These are phyloP conservation scores for Polygonum aviculare DNA, from an alignment of 148 eudicot species.

Conservation along the genomic window DNA sequence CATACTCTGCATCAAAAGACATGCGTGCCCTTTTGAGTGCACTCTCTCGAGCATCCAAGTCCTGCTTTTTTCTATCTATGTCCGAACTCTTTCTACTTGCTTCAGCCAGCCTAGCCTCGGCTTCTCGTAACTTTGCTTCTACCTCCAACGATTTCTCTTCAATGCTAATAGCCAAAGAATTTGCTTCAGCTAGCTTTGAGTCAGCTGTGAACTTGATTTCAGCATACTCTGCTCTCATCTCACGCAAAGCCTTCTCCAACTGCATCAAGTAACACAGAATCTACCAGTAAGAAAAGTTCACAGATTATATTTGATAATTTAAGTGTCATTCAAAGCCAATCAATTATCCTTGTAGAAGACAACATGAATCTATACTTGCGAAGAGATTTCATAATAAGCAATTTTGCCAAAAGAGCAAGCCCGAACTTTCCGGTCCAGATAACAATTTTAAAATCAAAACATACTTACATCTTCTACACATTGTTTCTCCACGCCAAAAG, in stretches of 20 bases:
- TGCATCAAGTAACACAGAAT: constrained; percentile 29
- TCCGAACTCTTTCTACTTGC: constrained; percentile 82
- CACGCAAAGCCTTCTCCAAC: constrained; percentile 84
- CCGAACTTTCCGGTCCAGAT: background rate
- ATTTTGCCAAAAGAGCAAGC: background rate
- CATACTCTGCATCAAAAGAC: constrained; percentile 81
- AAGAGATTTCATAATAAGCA: background rate
- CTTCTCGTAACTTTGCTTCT: constrained; percentile 75
- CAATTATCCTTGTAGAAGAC: background rate
- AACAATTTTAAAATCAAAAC: background rate
- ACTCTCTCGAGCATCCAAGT: constrained; percentile 67
- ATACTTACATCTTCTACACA: constrained; percentile 75
- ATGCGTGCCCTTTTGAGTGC: constrained; percentile 70
- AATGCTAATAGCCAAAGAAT: constrained; percentile 63
- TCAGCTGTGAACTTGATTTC: constrained; percentile 90
- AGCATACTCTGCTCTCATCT: constrained; percentile 91
- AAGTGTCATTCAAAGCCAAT: background rate
- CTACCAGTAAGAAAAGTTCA: background rate
- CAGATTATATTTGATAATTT: background rate
- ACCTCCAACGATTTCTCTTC: constrained; percentile 94
- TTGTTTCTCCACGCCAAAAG: constrained; percentile 90
- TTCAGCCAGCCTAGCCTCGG: constrained; percentile 90
- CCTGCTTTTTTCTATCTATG: constrained; percentile 64
- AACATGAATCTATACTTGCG: background rate
- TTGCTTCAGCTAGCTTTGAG: constrained; percentile 87